These are phyloP conservation scores for Eutrema salsugineum DNA, from an alignment of 441 rosid species.

Conservation along the genomic window DNA sequence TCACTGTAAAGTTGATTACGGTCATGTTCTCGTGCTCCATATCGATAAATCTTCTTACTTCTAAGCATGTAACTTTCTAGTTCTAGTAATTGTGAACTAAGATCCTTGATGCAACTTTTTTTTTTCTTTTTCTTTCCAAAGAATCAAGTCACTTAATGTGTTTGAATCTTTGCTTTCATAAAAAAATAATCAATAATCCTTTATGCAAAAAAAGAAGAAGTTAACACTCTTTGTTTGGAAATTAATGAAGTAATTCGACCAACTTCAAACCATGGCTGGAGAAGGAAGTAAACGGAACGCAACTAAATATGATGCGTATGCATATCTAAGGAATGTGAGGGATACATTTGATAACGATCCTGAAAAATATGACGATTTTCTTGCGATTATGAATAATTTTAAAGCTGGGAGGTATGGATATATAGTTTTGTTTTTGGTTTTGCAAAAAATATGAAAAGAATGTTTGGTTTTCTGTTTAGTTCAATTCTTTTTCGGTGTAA, in stretches of 20 bases:
- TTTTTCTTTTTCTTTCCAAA: background rate
- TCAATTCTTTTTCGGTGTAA: background rate
- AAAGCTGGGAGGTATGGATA: conserved; percentile 30
- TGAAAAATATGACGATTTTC: conserved; percentile 70
- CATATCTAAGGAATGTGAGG: conserved; percentile 69
- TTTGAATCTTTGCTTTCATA: background rate
- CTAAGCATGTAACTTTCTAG: background rate
- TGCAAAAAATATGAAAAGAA: background rate
- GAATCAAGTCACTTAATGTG: background rate
- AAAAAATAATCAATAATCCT: too few relatives aligned
- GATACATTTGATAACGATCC: conserved; percentile 62
- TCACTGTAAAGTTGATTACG: background rate
- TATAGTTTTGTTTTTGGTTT: background rate
- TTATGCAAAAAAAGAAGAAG: too few relatives aligned
- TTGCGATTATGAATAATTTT: conserved; percentile 77
- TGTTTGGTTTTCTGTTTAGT: background rate
- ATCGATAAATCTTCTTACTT: background rate
- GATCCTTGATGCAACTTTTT: background rate
- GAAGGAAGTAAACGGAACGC: conserved; percentile 45
- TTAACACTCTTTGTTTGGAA: conserved; percentile 17
- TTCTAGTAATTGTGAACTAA: background rate
- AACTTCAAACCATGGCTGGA: conserved; percentile 47
- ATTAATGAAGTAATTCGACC: conserved; percentile 67
- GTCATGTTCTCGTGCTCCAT: background rate
- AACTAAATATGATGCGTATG: conserved; percentile 69